Conservation (phyloP, 805 yeast genomes). For the Zygosaccharomyces pseudorouxii region DNA sequence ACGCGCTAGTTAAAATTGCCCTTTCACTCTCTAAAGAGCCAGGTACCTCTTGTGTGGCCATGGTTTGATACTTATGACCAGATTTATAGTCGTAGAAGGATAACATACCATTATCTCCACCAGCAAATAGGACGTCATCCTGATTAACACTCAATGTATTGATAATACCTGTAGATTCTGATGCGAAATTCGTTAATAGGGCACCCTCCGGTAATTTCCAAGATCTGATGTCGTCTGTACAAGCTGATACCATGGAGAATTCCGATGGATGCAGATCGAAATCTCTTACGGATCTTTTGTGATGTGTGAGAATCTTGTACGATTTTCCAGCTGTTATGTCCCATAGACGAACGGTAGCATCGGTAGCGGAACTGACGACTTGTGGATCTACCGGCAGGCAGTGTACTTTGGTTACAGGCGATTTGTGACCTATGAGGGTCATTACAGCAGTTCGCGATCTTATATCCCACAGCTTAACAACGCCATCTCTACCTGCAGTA, state of each 20-base stretch:
- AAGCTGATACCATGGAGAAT: slow-evolving; percentile 72
- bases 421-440: slow-evolving; percentile 76
- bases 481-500: slow-evolving; percentile 86
- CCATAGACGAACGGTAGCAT: slow-evolving; percentile 84
- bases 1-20: slow-evolving; percentile 64
- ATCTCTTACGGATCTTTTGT: slow-evolving; percentile 74
- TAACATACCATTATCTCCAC: slow-evolving; percentile 78
- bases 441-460: slow-evolving; percentile 70
- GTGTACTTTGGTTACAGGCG: slow-evolving; percentile 64
- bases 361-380: slow-evolving; percentile 75
- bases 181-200: slow-evolving; percentile 53
- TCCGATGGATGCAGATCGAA: slow-evolving; percentile 65
- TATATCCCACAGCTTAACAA: slow-evolving; percentile 90
- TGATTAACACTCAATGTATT: slow-evolving; percentile 63
- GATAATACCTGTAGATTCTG: slow-evolving; percentile 42
- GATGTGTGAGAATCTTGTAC: slow-evolving; percentile 72
- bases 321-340: slow-evolving; percentile 75
- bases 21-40: slow-evolving; percentile 66
- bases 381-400: slow-evolving; percentile 80
- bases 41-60: slow-evolving; percentile 52
- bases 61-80: slow-evolving; percentile 58
- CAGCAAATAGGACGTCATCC: slow-evolving; percentile 65
- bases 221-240: slow-evolving; percentile 74
- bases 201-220: slow-evolving; percentile 81
- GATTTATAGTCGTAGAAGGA: slow-evolving; percentile 72